These are phyloP conservation scores for Prunus campanulata DNA, from an alignment of 306 rosid species.

Conservation along the genomic window DNA sequence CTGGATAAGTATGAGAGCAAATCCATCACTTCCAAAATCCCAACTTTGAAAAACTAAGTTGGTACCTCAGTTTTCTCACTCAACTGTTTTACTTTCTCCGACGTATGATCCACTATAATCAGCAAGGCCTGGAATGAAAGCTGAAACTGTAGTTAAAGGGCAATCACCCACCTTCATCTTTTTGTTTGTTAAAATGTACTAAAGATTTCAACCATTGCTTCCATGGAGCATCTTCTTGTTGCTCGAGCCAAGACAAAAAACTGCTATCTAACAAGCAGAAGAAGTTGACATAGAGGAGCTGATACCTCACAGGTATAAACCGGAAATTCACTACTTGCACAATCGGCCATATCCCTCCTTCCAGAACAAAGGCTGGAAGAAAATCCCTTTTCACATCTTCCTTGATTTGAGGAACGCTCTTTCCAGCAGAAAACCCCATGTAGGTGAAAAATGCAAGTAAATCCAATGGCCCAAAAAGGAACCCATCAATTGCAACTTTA, in stretches of 20 bases:
- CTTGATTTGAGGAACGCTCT: slow-evolving; percentile 69
- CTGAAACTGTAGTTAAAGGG: slow-evolving; percentile 6
- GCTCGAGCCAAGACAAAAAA: slow-evolving; percentile 92
- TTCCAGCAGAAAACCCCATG: slow-evolving; percentile 78
- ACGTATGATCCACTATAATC: slow-evolving; percentile 14
- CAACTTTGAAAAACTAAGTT: slow-evolving; percentile 22
- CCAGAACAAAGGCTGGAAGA: slow-evolving; percentile 71
- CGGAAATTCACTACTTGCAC: slow-evolving; percentile 81
- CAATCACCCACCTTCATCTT: slow-evolving; percentile 20
- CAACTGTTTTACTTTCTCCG: slow-evolving; percentile 18
- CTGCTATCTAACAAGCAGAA: slow-evolving; percentile 87
- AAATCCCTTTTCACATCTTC: slow-evolving; percentile 86
- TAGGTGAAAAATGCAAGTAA: slow-evolving; percentile 67
- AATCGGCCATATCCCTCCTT: slow-evolving; percentile 83
- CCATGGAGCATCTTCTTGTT: slow-evolving; percentile 88
- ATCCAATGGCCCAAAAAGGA: slow-evolving; percentile 76
- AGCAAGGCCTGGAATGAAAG: slow-evolving; percentile 11
- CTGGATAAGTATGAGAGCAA: neutral
- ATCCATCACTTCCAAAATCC: slow-evolving; percentile 27
- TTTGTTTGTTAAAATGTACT: slow-evolving; percentile 39
- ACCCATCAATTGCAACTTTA: slow-evolving; percentile 72
- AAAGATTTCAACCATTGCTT: slow-evolving; percentile 72
- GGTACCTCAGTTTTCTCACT: slow-evolving; percentile 20
- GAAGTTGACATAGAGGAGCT: slow-evolving; percentile 84
- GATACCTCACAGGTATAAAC: slow-evolving; percentile 75